phyloP scores from a whole-genome alignment of 768 basidiomycete genomes.

The Rhodotorula babjevae region DNA sequence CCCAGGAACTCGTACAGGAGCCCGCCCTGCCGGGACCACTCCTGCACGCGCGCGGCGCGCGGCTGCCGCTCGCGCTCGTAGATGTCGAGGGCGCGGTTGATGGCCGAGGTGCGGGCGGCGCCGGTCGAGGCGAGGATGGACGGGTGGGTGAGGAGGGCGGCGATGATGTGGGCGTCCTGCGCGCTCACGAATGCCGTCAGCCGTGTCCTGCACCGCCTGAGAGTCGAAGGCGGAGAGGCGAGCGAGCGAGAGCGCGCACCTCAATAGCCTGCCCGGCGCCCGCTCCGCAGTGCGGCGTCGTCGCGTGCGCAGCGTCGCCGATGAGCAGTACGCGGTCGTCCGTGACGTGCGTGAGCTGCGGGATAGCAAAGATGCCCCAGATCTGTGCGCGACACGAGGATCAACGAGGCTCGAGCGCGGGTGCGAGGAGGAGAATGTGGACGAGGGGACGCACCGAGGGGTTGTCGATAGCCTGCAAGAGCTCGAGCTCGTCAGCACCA shows the following conservation, averaged over 20 bases:
- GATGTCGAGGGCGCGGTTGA: conserved; percentile 38
- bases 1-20: conserved; percentile 42
- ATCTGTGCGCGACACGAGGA: neutral
- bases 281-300: conserved; percentile 53
- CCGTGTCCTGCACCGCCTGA: too few relatives aligned
- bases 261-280: conserved; percentile 57
- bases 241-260: conserved; percentile 13
- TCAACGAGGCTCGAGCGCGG: too few relatives aligned
- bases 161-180: conserved; percentile 46
- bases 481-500: neutral
- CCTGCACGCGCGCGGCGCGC: conserved; percentile 42
- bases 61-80: conserved; percentile 47
- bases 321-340: conserved; percentile 51
- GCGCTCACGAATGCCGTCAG: too few relatives aligned
- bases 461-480: conserved; percentile 46
- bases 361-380: conserved; percentile 51
- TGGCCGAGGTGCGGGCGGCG: conserved; percentile 43
- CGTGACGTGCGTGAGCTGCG: conserved; percentile 27
- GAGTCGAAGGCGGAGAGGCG: neutral
- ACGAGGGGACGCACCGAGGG: conserved; percentile 29
- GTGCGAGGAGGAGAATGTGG: too few relatives aligned
- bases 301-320: conserved; percentile 55
- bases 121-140: conserved; percentile 13
- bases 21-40: conserved; percentile 40
- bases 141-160: conserved; percentile 23